Base-by-base conservation (phyloP, 1,284 basidiomycete genomes). In the Pisolithus thermaeus region DNA sequence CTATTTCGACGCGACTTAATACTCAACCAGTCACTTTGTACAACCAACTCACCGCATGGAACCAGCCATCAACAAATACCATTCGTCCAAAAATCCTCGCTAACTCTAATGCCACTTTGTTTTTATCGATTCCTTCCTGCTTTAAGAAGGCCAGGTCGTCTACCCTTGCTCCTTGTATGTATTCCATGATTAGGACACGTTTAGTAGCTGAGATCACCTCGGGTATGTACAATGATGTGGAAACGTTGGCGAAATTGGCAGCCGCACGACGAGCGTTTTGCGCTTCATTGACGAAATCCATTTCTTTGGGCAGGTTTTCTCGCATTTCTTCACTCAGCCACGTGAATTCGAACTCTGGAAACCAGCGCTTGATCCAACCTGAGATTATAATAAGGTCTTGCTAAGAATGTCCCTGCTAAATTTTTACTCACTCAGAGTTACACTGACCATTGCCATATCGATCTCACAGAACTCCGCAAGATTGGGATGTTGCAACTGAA, bases 241-340 rank as follows among this genome's bases (percentile, higher is more conserved):
- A 76, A 46, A 87, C 70, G 46, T 83, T 63, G 28, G 77, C 71
- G 66, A 99, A 99, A 60, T 97, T 90, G 1, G 77, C 65, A 20
- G 67, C 70, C 5, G 90, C 87, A 38, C 85, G 77, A 36, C 76
- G 75, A 2, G 97, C 87, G 66, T 99, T 99, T 11, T 73, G 70
- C 1, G 94, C 92, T 74, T 99, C 97, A 61, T 95, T 87, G 14
- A 82, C 71, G 62, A 97, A 97, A 68, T 97, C 84, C 90, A 98
- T 92, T 70, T 99, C 97, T 59, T 93, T 89, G 0, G 96, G 94
- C 39, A 97, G 72, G 69, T 94, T 95, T 61, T 87, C 81, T 48
- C 90, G 82, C 90, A 96, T 94, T 71, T 97, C 94, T 63, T 92
- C 88, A 3, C 83, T 87, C 7, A 98, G 78, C 96, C 95, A 98